phyloP scores from a whole-genome alignment of 495 filamentous ascomycete species.

The Clavariopsis aquatica region DNA sequence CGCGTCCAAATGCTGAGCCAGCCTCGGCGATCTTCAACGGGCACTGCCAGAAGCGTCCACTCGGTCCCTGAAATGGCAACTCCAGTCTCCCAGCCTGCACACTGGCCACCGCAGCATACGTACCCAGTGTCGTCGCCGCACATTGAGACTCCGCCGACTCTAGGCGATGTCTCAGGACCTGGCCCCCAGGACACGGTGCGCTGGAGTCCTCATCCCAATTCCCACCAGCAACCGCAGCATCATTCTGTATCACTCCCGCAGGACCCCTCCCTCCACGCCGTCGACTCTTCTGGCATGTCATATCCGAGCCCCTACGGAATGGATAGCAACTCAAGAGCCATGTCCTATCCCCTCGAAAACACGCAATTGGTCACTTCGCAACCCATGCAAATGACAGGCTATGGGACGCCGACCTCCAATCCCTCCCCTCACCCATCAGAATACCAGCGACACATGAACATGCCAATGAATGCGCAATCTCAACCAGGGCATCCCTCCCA shows the following conservation, averaged over 20 bases:
- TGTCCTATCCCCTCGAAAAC: constrained; percentile 37
- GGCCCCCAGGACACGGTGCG: constrained; percentile 19
- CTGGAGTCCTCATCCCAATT: constrained; percentile 31
- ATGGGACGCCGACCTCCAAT: constrained; percentile 34
- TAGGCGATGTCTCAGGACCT: constrained; percentile 22
- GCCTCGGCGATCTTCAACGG: constrained; percentile 31
- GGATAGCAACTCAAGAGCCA: constrained; percentile 32
- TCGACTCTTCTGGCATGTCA: constrained; percentile 19
- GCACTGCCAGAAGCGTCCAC: constrained; percentile 26
- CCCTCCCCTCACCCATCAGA: constrained; percentile 28
- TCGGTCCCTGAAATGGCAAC: constrained; percentile 28
- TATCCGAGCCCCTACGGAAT: constrained; percentile 35
- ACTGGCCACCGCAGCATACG: constrained; percentile 35
- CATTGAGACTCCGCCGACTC: constrained; percentile 21
- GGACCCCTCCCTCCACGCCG: constrained; percentile 20
- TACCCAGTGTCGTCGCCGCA: constrained; percentile 31
- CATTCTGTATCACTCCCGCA: constrained; percentile 18
- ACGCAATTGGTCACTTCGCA: constrained; percentile 30
- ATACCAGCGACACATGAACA: constrained; percentile 31
- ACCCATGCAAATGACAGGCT: constrained; percentile 32
- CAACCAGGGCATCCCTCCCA: constrained; percentile 3
- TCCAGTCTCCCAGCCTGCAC: constrained; percentile 32
- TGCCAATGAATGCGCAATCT: constrained; percentile 25
- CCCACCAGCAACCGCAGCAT: constrained; percentile 31
- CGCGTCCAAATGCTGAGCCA: constrained; percentile 36